phyloP scores from a whole-genome alignment of 108 stramenopile species.

The Skeletonema costatum region DNA sequence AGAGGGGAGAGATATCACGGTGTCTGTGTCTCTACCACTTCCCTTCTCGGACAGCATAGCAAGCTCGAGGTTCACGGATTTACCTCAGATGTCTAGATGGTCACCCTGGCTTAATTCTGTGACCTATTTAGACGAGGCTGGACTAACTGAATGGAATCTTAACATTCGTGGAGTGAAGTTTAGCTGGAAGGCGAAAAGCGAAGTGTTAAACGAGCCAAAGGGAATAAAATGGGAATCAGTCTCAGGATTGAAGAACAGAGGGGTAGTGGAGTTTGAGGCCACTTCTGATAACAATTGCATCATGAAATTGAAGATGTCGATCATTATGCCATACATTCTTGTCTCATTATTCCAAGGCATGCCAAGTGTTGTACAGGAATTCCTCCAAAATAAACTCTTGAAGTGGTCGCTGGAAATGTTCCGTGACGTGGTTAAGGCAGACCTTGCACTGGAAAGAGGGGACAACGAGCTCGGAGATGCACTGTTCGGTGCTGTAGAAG shows the following conservation, averaged over 20 bases:
- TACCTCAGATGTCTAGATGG: constrained; percentile 88
- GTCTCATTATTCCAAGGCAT: constrained; percentile 71
- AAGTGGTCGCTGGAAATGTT: constrained; percentile 92
- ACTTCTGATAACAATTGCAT: constrained; percentile 53
- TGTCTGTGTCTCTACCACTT: constrained; percentile 73
- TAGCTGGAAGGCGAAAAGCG: constrained; percentile 76
- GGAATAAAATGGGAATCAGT: constrained; percentile 84
- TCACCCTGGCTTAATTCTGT: constrained; percentile 89
- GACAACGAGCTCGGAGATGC: constrained; percentile 89
- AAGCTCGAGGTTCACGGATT: constrained; percentile 79
- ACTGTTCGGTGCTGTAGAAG: constrained; percentile 84
- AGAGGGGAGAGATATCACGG: constrained; percentile 70
- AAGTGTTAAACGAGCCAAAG: constrained; percentile 53
- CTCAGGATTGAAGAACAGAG: constrained; percentile 75
- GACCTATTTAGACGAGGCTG: constrained; percentile 68
- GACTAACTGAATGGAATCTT: constrained; percentile 82
- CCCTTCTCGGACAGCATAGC: constrained; percentile 83
- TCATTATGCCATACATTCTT: constrained; percentile 74
- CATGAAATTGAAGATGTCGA: constrained; percentile 78
- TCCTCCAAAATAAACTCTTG: constrained; percentile 81
- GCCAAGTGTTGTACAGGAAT: constrained; percentile 73
- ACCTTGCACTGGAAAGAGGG: constrained; percentile 83
- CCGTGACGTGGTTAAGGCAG: constrained; percentile 88
- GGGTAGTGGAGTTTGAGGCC: constrained; percentile 63
- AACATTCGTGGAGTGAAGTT: constrained; percentile 76